Percentiles rank a stretch among this genome's conserved stretches.
These are phyloP conservation scores for Trametes villosa DNA, from an alignment of 768 basidiomycete species.

Conservation along the genomic window DNA sequence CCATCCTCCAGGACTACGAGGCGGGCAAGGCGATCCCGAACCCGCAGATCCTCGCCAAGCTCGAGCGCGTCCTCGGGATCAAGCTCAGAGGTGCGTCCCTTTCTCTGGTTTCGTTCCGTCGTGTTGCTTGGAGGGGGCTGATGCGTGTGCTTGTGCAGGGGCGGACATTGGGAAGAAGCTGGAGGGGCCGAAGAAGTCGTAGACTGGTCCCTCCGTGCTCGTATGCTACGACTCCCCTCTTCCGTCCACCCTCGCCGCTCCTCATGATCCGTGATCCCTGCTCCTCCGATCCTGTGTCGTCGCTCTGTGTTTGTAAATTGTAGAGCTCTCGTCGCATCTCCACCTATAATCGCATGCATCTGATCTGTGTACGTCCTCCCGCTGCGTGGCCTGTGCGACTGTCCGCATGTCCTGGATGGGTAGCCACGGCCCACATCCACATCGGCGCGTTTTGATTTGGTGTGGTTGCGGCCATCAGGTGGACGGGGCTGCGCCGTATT, in stretches of 20 bases:
- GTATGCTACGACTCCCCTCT: conserved; percentile 29
- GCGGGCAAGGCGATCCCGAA: conserved; percentile 86
- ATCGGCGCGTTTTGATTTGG: no score
- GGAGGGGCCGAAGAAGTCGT: conserved; percentile 77
- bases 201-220: conserved; percentile 46
- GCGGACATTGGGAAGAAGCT: conserved; percentile 86
- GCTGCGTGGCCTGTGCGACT: no score
- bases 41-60: conserved; percentile 83
- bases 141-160: conserved; percentile 45
- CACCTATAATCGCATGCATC: conserved; percentile 20
- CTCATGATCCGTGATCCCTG: conserved; percentile 23
- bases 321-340: conserved; percentile 23
- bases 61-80: conserved; percentile 83
- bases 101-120: neutral
- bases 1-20: conserved; percentile 88
- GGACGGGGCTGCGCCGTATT: no score
- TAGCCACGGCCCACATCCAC: no score
- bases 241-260: conserved; percentile 28
- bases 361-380: conserved; percentile 17
- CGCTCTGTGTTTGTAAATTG: conserved; percentile 8
- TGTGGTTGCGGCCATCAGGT: no score
- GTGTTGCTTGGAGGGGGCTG: conserved; percentile 9
- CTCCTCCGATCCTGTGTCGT: conserved; percentile 13
- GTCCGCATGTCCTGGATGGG: no score
- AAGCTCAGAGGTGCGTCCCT: conserved; percentile 79